Base-by-base conservation (phyloP, 164 flowering plant genomes). In the Chimonanthus salicifolius region DNA sequence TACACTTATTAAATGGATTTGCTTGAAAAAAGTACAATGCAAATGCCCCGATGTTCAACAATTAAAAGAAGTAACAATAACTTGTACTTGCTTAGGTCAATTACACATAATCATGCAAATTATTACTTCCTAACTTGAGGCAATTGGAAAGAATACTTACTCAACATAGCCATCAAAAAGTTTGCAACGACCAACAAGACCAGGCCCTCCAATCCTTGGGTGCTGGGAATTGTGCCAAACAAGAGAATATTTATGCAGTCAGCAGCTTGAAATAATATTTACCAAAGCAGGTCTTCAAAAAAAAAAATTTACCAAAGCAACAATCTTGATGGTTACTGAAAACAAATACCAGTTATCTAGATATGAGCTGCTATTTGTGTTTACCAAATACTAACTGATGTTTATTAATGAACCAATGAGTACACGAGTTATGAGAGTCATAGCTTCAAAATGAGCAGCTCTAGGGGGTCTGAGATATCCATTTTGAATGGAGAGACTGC, bases 131-230 rank as follows among this genome's bases (percentile, higher is more conserved):
- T 62, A 18, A 62, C 1, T 62, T 62, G 21, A 11, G 65, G 18
- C 65, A 11, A 62, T 11, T 45, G 68, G 68, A 66, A 68, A 47
- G 47, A 48, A 54, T 50, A 82, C 97, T 91, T 85, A 91, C 97
- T 95, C 97, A 10, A 78, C 71, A 76, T 80, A 79, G 66, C 92
- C 97, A 84, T 89, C 97, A 65, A 83, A 69, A 65, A 82, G 79
- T 79, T 85, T 82, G 74, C 74, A 85, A 44, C 68, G 45, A 64
- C 99, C 99, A 82, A 95, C 87, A 74, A 95, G 88, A 18, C 99
- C 99, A 70, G 94, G 92, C 74, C 99, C 99, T 75, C 99, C 99
- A 76, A 90, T 78, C 82, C 82, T 83, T 48, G 94, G 97, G 74
- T 82, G 76, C 96, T 95, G 89, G 21, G 60, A 73, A 51, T 67